These are phyloP conservation scores for Aquilaria sinensis DNA, from an alignment of 345 rosid genomes.

Conservation along the genomic window DNA sequence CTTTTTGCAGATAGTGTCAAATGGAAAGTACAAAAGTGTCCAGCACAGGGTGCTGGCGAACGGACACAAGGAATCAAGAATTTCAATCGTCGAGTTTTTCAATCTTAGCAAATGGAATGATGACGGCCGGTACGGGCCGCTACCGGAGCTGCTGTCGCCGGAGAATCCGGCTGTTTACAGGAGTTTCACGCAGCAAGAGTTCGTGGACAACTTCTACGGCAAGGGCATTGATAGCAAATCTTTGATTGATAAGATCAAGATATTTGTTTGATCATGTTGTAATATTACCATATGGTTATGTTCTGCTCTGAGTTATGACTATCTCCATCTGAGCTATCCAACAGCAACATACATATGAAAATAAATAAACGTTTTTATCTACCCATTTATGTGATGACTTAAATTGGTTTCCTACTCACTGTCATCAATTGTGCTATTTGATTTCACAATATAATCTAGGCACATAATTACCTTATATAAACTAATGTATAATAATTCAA, in stretches of 20 bases:
- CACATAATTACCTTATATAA: too few species aligned
- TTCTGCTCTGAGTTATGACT: too few species aligned
- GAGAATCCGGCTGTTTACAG: constrained; percentile 20
- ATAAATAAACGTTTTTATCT: too few species aligned
- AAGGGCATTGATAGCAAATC: constrained; percentile 30
- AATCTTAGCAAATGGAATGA: constrained; percentile 21
- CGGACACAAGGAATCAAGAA: constrained; percentile 16
- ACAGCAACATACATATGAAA: too few species aligned
- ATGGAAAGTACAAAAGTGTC: constrained; percentile 30
- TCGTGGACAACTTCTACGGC: constrained; percentile 11
- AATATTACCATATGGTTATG: too few species aligned
- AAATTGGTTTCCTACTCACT: too few species aligned
- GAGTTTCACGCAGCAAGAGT: constrained; percentile 19
- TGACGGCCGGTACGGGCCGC: constrained; percentile 21
- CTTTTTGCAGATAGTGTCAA: constrained; percentile 24
- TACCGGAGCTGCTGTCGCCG: constrained; percentile 23
- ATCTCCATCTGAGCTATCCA: too few species aligned
- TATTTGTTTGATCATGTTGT: not conserved
- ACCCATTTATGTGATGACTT: too few species aligned
- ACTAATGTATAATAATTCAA: too few species aligned
- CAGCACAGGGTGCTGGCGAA: constrained; percentile 33
- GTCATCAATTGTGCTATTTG: too few species aligned
- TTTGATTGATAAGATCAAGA: constrained; percentile 13
- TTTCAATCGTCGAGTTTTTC: constrained; percentile 23
- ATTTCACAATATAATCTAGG: too few species aligned